phyloP scores from a whole-genome alignment of 495 filamentous ascomycete species.

The Penicillium egyptiacum region DNA sequence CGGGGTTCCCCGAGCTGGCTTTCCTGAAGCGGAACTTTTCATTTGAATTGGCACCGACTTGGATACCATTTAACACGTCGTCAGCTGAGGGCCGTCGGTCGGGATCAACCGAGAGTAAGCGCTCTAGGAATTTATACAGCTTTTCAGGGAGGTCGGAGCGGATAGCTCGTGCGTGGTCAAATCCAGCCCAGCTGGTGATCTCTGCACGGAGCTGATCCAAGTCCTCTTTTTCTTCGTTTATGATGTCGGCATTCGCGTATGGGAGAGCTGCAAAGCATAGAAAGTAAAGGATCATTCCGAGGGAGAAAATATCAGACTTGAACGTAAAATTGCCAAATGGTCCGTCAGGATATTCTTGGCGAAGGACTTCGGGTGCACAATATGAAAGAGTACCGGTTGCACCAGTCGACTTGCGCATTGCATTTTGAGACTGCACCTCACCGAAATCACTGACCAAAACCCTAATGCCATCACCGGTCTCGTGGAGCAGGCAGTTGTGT shows the following conservation, averaged over 20 bases:
- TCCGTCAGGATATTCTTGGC: constrained; percentile 63
- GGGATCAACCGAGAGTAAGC: constrained; percentile 76
- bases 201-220: constrained; percentile 85
- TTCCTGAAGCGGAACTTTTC: constrained; percentile 52
- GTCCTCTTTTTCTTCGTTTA: constrained; percentile 88
- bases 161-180: constrained; percentile 69
- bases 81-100: constrained; percentile 76
- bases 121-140: constrained; percentile 80
- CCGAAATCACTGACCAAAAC: constrained; percentile 97
- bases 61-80: constrained; percentile 81
- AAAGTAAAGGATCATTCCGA: constrained; percentile 98
- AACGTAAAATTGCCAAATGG: constrained; percentile 86
- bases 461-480: constrained; percentile 63
- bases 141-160: constrained; percentile 82
- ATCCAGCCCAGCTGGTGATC: constrained; percentile 83
- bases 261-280: constrained; percentile 91
- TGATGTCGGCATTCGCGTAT: constrained; percentile 75
- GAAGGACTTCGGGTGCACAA: constrained; percentile 92
- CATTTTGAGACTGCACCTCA: constrained; percentile 82
- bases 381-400: constrained; percentile 96
- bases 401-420: constrained; percentile 80
- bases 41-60: constrained; percentile 63
- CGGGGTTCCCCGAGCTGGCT: constrained; percentile 44
- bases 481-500: constrained; percentile 88
- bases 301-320: constrained; percentile 94